Percentiles rank a stretch among this genome's conserved stretches.
Conservation (phyloP, 2,329 filamentous ascomycete species). For the Cadophora malorum region DNA sequence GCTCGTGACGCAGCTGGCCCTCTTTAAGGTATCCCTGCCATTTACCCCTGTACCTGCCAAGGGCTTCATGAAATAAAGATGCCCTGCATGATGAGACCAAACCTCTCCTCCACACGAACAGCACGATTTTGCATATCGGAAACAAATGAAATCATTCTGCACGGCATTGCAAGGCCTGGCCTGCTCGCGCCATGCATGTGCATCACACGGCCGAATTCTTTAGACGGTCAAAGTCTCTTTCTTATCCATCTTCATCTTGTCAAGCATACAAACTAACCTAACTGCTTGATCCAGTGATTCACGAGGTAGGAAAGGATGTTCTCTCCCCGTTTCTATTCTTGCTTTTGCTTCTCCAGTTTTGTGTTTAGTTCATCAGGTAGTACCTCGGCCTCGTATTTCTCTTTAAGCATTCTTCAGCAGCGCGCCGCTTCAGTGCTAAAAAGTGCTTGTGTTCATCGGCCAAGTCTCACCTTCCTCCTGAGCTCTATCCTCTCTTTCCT, state of each 20-base stretch:
- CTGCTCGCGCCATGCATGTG: neutral
- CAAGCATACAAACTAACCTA: neutral
- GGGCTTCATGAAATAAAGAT: neutral
- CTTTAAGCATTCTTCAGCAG: constrained; percentile 9
- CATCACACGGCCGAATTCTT: neutral
- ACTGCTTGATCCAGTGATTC: neutral
- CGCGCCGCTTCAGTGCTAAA: constrained; percentile 10
- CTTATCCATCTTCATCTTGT: neutral
- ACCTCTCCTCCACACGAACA: neutral
- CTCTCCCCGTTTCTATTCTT: neutral
- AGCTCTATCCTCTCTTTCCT: neutral
- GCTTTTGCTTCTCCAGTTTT: neutral
- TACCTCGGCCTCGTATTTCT: neutral
- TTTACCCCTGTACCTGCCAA: neutral
- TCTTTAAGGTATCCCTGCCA: too few species aligned
- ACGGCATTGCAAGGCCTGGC: constrained; percentile 2
- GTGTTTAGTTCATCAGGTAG: neutral
- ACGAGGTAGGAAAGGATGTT: neutral
- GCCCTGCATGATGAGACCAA: neutral
- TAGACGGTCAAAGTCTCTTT: neutral
- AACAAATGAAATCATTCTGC: neutral
- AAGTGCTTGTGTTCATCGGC: constrained; percentile 8
- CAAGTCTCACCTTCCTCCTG: constrained; percentile 12
- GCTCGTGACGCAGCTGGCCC: neutral
- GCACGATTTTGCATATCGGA: neutral